Base-by-base conservation (phyloP, 1,284 basidiomycete genomes). In the Moniliella sp. region DNA sequence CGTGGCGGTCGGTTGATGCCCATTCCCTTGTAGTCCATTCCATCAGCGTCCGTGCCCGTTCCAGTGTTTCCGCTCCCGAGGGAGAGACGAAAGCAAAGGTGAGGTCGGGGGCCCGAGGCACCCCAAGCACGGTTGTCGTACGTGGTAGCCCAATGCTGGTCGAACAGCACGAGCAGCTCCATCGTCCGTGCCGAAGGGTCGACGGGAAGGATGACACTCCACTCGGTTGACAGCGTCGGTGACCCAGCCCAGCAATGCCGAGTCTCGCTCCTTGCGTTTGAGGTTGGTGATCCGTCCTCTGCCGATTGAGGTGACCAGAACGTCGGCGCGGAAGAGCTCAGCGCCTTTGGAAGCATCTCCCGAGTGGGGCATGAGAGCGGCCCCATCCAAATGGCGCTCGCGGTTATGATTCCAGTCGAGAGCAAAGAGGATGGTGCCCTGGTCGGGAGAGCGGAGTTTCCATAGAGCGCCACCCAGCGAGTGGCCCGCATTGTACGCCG, bases 21-120 rank as follows among this genome's bases (percentile, higher is more conserved):
- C 91, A 76, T 1, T 80, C 81, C 5, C 83, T 82, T 10, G 86
- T 83, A 49, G 94, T 75, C 86, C 88, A 97, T 61, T 94, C 91
- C 72, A 94, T 88, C 75, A 97, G 78, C 66, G 81, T 88, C 35
- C 84, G 67, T 11, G 91, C 81, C 49, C 88, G 84, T 1, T 80
- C 78, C 23, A 94, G 65, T 74, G 94, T 88, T 61, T 97, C 88
- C 42, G 76, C 74, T 2, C 78, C 84, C 1, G 82, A 88, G 18
- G 75, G 70, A 37, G 79, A 81, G 27, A 97, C 71, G 12, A 99
- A 70, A 57, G 88, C 94, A 18, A 99, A 77, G 10, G 55, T 53
- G 39, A 27, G 80, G 51, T 84, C 77, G 12, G 93, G 75, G 62
- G 93, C 76, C 32, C 76, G 73, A 2, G 71, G 59, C 2, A 78